phyloP scores from a whole-genome alignment of 1,139 yeast species.

The Williopsis jadinii region DNA sequence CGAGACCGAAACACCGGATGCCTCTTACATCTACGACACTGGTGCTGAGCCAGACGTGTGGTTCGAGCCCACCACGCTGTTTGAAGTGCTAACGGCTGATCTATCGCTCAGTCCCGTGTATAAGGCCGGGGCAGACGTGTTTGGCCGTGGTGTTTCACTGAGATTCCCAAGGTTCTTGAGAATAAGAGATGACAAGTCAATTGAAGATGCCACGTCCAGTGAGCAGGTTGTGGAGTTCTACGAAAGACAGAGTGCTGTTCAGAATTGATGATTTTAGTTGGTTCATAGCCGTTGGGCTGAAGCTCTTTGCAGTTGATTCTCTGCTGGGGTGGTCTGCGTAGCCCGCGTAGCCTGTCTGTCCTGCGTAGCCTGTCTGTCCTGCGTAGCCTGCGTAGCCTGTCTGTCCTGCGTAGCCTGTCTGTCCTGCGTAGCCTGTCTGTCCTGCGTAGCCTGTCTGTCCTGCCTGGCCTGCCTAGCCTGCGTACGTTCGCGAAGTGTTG shows the following conservation, averaged over 20 bases:
- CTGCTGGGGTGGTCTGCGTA: no score
- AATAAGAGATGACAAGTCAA: conserved; percentile 78
- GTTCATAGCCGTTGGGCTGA: no score
- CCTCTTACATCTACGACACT: conserved; percentile 65
- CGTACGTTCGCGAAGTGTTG: no score
- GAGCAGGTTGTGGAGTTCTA: conserved; percentile 90
- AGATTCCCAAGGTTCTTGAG: conserved; percentile 88
- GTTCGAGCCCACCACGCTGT: conserved; percentile 84
- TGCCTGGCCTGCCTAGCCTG: no score
- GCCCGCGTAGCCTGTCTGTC: no score
- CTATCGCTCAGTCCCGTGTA: conserved; percentile 87
- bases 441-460: no score
- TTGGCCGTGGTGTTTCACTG: conserved; percentile 84
- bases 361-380: no score
- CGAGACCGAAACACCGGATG: conserved; percentile 59
- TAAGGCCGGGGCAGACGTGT: conserved; percentile 73
- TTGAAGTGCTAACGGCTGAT: conserved; percentile 94
- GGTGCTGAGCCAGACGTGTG: conserved; percentile 85
- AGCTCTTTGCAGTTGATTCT: no score
- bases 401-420: no score
- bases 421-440: no score
- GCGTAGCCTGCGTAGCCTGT: no score
- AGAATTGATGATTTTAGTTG: neutral
- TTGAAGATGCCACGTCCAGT: conserved; percentile 86
- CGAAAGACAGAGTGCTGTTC: conserved; percentile 48